These are phyloP conservation scores for Pyricularia sp. DNA, from an alignment of 2,329 filamentous ascomycete species.

Conservation along the genomic window DNA sequence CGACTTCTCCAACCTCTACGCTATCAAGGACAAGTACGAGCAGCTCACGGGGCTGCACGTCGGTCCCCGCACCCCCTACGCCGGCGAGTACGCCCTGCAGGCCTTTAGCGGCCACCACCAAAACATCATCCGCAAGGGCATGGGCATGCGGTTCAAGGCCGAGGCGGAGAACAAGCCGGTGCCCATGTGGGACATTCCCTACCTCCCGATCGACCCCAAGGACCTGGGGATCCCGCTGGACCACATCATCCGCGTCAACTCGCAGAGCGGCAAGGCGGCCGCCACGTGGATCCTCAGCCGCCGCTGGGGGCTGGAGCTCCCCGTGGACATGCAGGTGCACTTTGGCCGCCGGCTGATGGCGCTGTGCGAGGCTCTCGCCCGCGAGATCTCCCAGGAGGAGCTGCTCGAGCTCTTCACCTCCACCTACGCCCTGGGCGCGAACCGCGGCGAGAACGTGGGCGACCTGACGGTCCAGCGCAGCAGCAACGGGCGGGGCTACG, in stretches of 20 bases:
- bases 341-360: not conserved
- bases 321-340: not conserved
- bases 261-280: slow-evolving; percentile 42
- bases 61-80: slow-evolving; percentile 82
- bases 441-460: not conserved
- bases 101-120: slow-evolving; percentile 91
- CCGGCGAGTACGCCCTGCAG: slow-evolving; percentile 81
- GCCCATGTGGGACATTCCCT: slow-evolving; percentile 80
- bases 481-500: not conserved
- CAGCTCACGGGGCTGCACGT: slow-evolving; percentile 90
- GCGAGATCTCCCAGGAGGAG: not conserved
- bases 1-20: slow-evolving; percentile 84
- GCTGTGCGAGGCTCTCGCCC: not conserved
- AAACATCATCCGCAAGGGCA: slow-evolving; percentile 92
- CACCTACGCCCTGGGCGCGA: not conserved
- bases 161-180: slow-evolving; percentile 43
- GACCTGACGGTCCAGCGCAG: not conserved
- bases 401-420: not conserved
- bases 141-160: slow-evolving; percentile 46
- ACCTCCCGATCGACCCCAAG: slow-evolving; percentile 83
- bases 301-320: not conserved
- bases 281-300: not conserved
- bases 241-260: slow-evolving; percentile 96
- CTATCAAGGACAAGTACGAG: slow-evolving; percentile 82
- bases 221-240: slow-evolving; percentile 95